Evolutionary conservation across 257 asterid species (phyloP).

Genomic region (Solanum rostratum): DNA sequence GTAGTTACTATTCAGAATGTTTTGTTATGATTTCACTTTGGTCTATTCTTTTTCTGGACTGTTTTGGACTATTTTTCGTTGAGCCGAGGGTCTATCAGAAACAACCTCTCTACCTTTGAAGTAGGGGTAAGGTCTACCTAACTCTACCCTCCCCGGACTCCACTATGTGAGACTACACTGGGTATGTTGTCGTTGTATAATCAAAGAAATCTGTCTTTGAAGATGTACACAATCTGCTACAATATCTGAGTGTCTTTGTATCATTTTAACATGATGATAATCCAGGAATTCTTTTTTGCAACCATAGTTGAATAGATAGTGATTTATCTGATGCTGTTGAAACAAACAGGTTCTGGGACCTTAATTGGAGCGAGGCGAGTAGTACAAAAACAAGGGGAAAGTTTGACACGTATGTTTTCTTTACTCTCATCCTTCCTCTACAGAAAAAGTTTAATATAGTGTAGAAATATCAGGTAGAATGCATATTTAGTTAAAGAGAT

Average conservation of each 20-base stretch:
- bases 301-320: neutral
- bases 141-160: neutral
- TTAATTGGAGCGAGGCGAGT: constrained; percentile 51
- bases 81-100: neutral
- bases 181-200: neutral
- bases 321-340: neutral
- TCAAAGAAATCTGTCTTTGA: neutral
- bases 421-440: neutral
- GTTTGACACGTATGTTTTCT: constrained; percentile 27
- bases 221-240: neutral
- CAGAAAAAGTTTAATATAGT: neutral
- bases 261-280: neutral
- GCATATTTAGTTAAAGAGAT: neutral
- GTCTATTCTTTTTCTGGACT: neutral
- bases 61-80: neutral
- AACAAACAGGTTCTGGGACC: constrained; percentile 49
- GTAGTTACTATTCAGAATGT: neutral
- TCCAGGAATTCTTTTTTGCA: neutral
- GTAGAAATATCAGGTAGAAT: neutral
- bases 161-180: neutral
- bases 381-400: constrained; percentile 34
- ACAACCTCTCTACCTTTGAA: neutral
- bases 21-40: neutral
- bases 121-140: too few species aligned
- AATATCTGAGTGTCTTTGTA: neutral